These are phyloP conservation scores for Backusella australiensis DNA, from an alignment of 192 early-diverging fungal genomes.

Conservation along the genomic window DNA sequence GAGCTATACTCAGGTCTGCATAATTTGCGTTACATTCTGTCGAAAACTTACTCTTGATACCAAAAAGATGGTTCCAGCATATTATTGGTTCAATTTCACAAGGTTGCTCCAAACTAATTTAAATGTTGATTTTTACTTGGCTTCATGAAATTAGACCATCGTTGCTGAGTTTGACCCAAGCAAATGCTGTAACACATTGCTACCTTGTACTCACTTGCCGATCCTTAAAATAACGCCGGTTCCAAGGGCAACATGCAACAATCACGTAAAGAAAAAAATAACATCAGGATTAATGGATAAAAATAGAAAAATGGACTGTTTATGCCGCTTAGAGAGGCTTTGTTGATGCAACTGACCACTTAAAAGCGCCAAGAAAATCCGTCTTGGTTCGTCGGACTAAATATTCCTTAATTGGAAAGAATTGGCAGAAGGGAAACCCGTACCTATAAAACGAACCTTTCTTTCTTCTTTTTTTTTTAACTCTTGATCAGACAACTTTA, in stretches of 20 bases:
- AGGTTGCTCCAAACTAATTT: neutral
- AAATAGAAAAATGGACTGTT: neutral
- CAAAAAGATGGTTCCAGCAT: no score
- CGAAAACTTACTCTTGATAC: no score
- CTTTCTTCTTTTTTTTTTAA: neutral
- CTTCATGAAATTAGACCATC: neutral
- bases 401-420: neutral
- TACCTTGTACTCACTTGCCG: neutral
- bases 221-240: neutral
- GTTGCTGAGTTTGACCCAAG: neutral
- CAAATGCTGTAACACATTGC: neutral
- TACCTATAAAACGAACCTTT: neutral
- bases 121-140: neutral
- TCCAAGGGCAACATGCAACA: neutral
- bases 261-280: neutral
- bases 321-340: neutral
- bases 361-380: neutral
- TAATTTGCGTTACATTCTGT: no score
- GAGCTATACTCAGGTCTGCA: no score
- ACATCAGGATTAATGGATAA: neutral
- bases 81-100: no score
- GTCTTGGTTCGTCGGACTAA: neutral
- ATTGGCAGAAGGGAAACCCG: neutral
- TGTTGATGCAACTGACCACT: neutral
- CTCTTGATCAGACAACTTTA: neutral